Percentiles rank a stretch among this genome's conserved stretches.
phyloP scores from a whole-genome alignment of 257 asterid species.

The Marsdenia floribunda region DNA sequence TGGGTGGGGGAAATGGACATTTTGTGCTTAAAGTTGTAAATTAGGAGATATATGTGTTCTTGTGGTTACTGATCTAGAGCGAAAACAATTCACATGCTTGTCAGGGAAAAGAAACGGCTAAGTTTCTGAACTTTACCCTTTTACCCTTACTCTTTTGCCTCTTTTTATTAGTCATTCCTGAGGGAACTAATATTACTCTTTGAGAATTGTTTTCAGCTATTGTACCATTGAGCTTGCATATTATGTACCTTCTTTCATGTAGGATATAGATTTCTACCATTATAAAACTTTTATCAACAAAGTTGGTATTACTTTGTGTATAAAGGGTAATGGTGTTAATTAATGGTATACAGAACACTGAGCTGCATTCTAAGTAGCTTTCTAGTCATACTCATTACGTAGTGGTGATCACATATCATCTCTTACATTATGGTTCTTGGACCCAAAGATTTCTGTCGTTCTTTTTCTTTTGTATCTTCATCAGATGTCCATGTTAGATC shows the following conservation, averaged over 20 bases:
- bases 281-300: background rate
- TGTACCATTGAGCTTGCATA: background rate
- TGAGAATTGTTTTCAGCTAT: background rate
- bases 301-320: background rate
- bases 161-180: background rate
- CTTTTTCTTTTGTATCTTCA: background rate
- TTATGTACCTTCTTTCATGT: background rate
- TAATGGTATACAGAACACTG: background rate
- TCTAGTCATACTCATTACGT: background rate
- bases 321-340: background rate
- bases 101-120: background rate
- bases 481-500: conserved; percentile 4
- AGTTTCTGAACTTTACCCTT: background rate
- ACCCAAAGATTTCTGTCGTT: background rate
- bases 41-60: background rate
- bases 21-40: background rate
- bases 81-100: background rate
- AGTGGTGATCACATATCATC: background rate
- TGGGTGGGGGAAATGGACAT: background rate
- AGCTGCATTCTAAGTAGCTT: background rate
- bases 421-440: background rate
- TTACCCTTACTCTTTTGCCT: background rate
- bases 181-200: background rate
- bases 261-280: background rate
- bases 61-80: background rate